A percentile compares a stretch with the other conserved stretches of the same genome.
Conservation (phyloP, 1,139 yeast genomes). For the Pichiaceae sp. region DNA sequence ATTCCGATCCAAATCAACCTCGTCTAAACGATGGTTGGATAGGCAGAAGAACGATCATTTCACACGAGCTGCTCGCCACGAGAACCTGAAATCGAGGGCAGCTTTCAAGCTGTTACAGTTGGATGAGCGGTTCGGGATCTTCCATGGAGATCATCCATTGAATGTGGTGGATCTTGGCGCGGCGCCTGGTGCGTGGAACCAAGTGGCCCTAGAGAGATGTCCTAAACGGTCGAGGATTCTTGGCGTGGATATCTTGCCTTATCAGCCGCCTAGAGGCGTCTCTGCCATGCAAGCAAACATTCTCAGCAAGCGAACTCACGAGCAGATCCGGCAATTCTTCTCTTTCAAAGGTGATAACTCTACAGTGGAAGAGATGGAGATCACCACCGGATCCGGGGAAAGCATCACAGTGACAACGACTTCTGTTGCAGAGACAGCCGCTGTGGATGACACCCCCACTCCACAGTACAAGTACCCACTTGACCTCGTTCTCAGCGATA, state of each 20-base stretch:
- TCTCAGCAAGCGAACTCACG: conserved; percentile 57
- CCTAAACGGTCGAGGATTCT: conserved; percentile 55
- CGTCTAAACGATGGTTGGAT: conserved; percentile 66
- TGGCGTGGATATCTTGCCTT: conserved; percentile 80
- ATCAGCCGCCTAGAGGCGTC: conserved; percentile 73
- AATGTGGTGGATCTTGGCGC: conserved; percentile 84
- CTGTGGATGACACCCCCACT: background rate
- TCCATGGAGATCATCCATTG: conserved; percentile 29
- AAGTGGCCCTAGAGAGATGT: conserved; percentile 60
- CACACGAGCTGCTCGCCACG: conserved; percentile 55
- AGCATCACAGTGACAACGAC: conserved; percentile 5
- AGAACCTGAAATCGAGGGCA: conserved; percentile 72
- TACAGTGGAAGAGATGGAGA: conserved; percentile 7
- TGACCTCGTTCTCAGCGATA: conserved; percentile 78
- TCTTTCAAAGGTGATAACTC: conserved; percentile 24
- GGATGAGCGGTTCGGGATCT: conserved; percentile 52
- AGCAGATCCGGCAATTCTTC: conserved; percentile 48
- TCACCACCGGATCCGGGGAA: conserved; percentile 5
- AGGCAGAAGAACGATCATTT: conserved; percentile 60
- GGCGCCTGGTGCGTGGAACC: conserved; percentile 97
- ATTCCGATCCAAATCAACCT: conserved; percentile 19
- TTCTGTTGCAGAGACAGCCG: background rate
- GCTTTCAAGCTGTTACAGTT: conserved; percentile 78
- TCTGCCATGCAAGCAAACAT: conserved; percentile 84
- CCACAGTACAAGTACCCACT: conserved; percentile 28